phyloP scores from a whole-genome alignment of 768 basidiomycete species.

The Lentinula raphanica region DNA sequence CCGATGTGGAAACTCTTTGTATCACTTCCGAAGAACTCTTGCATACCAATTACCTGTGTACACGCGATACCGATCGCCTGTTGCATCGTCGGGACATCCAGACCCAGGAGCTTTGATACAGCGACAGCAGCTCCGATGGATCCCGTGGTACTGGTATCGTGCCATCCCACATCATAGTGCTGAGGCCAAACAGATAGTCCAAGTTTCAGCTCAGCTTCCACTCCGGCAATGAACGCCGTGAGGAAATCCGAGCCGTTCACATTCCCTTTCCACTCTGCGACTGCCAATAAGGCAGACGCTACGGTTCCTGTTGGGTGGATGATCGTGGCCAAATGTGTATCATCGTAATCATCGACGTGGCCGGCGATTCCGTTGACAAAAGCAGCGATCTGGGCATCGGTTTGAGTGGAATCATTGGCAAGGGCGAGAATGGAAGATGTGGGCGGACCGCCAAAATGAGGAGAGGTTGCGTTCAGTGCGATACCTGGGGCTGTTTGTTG shows the following conservation, averaged over 20 bases:
- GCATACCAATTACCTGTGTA: conserved; percentile 21
- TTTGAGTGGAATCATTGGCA: conserved; percentile 9
- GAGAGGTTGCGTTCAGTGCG: conserved; percentile 12
- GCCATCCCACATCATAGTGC: conserved; percentile 22
- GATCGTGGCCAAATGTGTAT: conserved; percentile 19
- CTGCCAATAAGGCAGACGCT: conserved; percentile 17
- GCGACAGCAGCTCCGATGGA: conserved; percentile 21
- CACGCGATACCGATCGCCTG: conserved; percentile 20
- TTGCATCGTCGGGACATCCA: conserved; percentile 15
- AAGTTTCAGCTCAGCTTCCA: conserved; percentile 20
- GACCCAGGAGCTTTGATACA: conserved; percentile 16
- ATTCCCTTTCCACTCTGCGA: conserved; percentile 14
- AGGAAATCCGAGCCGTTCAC: conserved; percentile 16
- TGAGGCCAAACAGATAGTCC: conserved; percentile 17
- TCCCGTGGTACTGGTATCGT: conserved; percentile 20
- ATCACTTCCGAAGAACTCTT: conserved; percentile 19
- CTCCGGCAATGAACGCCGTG: conserved; percentile 17
- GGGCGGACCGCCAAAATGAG: conserved; percentile 15
- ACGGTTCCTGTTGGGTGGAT: conserved; percentile 20
- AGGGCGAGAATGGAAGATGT: conserved; percentile 15
- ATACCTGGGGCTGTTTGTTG: conserved; percentile 15
- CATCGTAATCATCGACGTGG: conserved; percentile 21
- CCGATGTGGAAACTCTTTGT: conserved; percentile 21
- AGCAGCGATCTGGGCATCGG: conserved; percentile 17
- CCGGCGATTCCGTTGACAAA: conserved; percentile 21